These are phyloP conservation scores for Chrysanthemum lavandulifolium DNA, from an alignment of 129 eudicot genomes.

Conservation along the genomic window DNA sequence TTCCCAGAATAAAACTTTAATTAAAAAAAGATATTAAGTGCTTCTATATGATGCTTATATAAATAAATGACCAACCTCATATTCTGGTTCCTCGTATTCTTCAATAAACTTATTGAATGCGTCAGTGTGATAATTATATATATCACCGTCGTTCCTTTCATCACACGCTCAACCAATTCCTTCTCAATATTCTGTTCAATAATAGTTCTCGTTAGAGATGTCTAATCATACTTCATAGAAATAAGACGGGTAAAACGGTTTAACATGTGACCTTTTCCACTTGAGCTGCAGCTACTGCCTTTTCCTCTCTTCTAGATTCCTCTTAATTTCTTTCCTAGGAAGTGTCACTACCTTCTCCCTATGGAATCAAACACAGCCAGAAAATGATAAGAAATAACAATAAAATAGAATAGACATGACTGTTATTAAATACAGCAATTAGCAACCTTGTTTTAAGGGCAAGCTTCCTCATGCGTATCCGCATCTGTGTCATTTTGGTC, in stretches of 20 bases:
- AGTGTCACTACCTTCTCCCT: constrained; percentile 83
- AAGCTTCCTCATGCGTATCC: constrained; percentile 97
- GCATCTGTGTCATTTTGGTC: constrained; percentile 98
- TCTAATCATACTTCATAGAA: neutral
- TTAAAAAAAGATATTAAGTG: neutral
- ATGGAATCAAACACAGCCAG: neutral
- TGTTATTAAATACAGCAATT: neutral
- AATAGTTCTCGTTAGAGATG: constrained; percentile 12
- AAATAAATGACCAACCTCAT: constrained; percentile 34
- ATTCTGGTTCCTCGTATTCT: constrained; percentile 14
- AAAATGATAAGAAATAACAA: neutral
- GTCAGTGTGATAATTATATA: constrained; percentile 52
- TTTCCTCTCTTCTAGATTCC: constrained; percentile 87
- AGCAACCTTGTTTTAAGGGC: constrained; percentile 89
- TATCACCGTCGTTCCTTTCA: constrained; percentile 59
- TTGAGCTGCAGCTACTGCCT: constrained; percentile 78
- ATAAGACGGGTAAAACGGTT: neutral
- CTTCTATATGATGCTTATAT: neutral
- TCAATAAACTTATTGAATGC: constrained; percentile 46
- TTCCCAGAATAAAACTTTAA: too few relatives aligned
- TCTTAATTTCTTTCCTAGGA: constrained; percentile 75
- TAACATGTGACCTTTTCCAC: constrained; percentile 57
- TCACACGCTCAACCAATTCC: constrained; percentile 75
- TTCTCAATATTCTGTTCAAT: constrained; percentile 73
- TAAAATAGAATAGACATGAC: neutral